phyloP scores from a whole-genome alignment of 352 stramenopile genomes.

The Globisporangium perplexum region DNA sequence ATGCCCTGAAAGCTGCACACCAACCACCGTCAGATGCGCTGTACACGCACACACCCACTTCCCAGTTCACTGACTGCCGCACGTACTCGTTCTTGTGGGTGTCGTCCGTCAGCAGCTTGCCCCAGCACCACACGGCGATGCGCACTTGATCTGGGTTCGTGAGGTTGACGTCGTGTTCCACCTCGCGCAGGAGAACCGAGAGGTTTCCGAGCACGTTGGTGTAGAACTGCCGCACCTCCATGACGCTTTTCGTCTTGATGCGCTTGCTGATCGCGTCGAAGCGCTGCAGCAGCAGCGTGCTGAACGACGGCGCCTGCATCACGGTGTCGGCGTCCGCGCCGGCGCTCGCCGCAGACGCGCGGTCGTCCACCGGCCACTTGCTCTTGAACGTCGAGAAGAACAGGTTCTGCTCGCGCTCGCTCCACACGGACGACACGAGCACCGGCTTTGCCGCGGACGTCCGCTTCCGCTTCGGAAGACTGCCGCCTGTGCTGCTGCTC shows the following conservation, averaged over 20 bases:
- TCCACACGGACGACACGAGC: constrained; percentile 26
- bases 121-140: constrained; percentile 69
- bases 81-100: constrained; percentile 33
- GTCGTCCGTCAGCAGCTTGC: constrained; percentile 46
- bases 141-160: constrained; percentile 63
- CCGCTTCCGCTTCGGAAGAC: constrained; percentile 10
- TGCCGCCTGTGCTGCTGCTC: neutral
- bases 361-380: constrained; percentile 35
- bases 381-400: constrained; percentile 69
- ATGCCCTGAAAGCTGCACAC: constrained; percentile 29
- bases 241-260: constrained; percentile 51
- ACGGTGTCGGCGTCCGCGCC: neutral
- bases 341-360: no score
- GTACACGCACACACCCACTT: no score
- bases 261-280: constrained; percentile 61
- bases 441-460: constrained; percentile 17
- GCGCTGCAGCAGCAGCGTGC: constrained; percentile 40
- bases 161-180: constrained; percentile 57
- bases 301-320: constrained; percentile 22
- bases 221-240: constrained; percentile 61
- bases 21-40: neutral
- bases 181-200: constrained; percentile 28
- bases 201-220: constrained; percentile 43
- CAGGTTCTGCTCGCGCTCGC: constrained; percentile 48
- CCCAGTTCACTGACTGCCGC: neutral